Conservation (phyloP, 257 asterid genomes). For the Oldenlandia corymbosa region DNA sequence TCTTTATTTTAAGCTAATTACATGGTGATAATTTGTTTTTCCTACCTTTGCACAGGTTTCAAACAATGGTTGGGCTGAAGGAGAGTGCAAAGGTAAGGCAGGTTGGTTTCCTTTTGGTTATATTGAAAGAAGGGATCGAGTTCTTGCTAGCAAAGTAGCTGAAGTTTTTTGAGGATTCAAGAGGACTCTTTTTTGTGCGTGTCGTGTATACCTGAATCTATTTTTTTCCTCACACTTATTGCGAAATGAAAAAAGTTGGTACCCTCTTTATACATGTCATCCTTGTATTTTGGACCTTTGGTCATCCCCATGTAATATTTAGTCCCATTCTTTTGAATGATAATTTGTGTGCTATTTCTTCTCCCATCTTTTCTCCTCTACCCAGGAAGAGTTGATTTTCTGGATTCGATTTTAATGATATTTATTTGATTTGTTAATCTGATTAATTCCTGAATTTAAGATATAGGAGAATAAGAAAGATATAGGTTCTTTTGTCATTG, state of each 20-base stretch:
- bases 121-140: slow-evolving; percentile 88
- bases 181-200: slow-evolving; percentile 5
- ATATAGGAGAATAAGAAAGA: too few species aligned
- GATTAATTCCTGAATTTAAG: neutral
- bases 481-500: too few species aligned
- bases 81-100: slow-evolving; percentile 96
- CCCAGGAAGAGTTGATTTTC: neutral
- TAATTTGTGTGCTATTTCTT: slow-evolving; percentile 1
- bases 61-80: slow-evolving; percentile 98
- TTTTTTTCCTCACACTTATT: too few species aligned
- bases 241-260: too few species aligned
- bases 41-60: slow-evolving; percentile 54
- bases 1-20: neutral
- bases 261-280: neutral
- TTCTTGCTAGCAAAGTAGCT: slow-evolving; percentile 94
- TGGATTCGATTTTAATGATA: neutral
- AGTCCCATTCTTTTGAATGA: neutral
- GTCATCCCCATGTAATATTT: too few species aligned
- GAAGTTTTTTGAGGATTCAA: slow-evolving; percentile 52
- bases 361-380: neutral
- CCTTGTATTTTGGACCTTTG: too few species aligned
- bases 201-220: slow-evolving; percentile 2
- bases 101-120: slow-evolving; percentile 98
- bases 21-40: neutral
- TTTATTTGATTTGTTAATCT: neutral